These are phyloP conservation scores for Aspergillus japonicus DNA, from an alignment of 2,329 filamentous ascomycete genomes.

Conservation along the genomic window DNA sequence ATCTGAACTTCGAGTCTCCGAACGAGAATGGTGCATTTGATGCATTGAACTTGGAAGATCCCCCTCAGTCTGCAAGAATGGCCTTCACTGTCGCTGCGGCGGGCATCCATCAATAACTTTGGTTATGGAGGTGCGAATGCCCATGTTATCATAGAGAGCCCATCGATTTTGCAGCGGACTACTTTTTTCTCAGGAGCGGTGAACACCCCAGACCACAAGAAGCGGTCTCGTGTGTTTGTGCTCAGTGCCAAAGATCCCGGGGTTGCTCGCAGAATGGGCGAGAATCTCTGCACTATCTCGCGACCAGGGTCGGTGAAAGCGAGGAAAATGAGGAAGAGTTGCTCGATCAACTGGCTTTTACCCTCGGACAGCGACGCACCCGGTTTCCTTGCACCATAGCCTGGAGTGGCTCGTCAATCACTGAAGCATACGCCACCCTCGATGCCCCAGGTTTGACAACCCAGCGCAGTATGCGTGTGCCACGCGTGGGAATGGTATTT, in stretches of 20 bases:
- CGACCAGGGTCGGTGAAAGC: no score
- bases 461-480: background rate
- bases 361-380: background rate
- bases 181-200: background rate
- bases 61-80: background rate
- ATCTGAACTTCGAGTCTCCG: background rate
- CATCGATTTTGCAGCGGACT: background rate
- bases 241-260: background rate
- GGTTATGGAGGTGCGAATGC: conserved; percentile 8
- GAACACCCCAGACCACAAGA: no score
- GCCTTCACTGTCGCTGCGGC: background rate
- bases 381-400: no score
- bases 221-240: background rate
- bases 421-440: no score
- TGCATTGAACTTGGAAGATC: background rate
- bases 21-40: background rate
- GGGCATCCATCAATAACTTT: conserved; percentile 7
- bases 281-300: background rate
- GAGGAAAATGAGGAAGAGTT: no score
- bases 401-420: no score
- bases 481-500: conserved; percentile 25
- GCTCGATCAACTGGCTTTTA: background rate
- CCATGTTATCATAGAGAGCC: conserved; percentile 2
- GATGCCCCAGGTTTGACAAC: background rate
- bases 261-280: background rate